These are phyloP conservation scores for Mortierella sp. DNA, from an alignment of 371 early-diverging fungal species.

Conservation along the genomic window DNA sequence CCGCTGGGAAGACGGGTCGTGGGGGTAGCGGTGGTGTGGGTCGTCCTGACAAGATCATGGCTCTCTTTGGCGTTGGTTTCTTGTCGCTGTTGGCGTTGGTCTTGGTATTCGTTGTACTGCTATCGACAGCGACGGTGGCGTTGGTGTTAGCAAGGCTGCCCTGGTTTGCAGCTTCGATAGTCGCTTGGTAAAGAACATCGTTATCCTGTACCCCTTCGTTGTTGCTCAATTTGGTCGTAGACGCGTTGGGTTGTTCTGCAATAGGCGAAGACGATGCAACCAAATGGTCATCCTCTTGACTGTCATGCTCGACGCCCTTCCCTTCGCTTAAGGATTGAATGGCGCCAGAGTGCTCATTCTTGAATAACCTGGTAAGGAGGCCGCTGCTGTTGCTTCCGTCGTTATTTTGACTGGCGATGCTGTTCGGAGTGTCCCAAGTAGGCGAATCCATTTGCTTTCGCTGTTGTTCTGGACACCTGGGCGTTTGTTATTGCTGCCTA, in stretches of 20 bases:
- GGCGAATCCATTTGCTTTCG: neutral
- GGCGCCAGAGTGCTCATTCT: neutral
- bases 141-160: neutral
- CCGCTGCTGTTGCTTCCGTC: neutral
- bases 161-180: neutral
- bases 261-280: neutral
- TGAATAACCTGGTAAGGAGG: neutral
- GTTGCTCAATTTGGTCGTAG: neutral
- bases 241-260: neutral
- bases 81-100: neutral
- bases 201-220: neutral
- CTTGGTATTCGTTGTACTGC: neutral
- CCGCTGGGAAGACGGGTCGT: slow-evolving; percentile 35
- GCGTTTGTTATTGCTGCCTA: neutral
- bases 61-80: slow-evolving; percentile 22
- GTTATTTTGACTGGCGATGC: neutral
- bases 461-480: neutral
- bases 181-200: neutral
- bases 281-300: neutral
- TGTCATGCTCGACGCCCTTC: neutral
- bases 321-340: neutral
- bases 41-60: slow-evolving; percentile 32
- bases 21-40: slow-evolving; percentile 41
- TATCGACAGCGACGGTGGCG: no score
- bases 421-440: neutral